Base-by-base conservation (phyloP, 441 rosid genomes). In the Pelargonium myrrhifolium region DNA sequence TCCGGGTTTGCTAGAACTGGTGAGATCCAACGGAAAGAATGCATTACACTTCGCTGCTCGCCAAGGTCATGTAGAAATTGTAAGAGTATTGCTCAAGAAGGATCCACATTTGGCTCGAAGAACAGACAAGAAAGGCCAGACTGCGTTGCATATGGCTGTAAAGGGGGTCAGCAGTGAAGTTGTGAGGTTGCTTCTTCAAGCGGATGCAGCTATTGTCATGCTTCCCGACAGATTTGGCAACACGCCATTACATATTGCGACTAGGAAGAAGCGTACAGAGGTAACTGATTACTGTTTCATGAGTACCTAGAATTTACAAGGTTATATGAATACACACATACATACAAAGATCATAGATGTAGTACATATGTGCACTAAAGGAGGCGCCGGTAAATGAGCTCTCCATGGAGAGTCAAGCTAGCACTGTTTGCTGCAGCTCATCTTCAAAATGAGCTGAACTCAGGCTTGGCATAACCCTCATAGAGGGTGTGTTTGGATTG, bases 91-190 rank as follows among this genome's bases (percentile, higher is more conserved):
- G 73, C 89, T 93, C 0, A 76, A 77, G 40, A 76, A 73, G 77
- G 93, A 89, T 75, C 87, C 93, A 1, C 91, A 85, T 24, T 74
- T 90, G 51, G 93, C 97, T 5, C 81, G 91, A 65, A 72, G 87
- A 67, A 89, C 92, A 35, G 96, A 93, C 71, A 93, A 89, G 85
- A 93, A 93, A 71, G 96, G 89, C 6, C 97, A 93, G 74, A 93
- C 97, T 18, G 85, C 98, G 31, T 75, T 93, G 72, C 97, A 93
- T 69, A 93, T 89, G 96, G 94, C 96, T 65, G 97, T 89, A 35
- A 90, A 93, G 80, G 97, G 96, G 11, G 71, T 78, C 49, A 86
- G 82, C 79, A 62, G 74, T 68, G 72, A 78, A 49, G 94, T 84
- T 15, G 98, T 89, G 65, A 79, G 77, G 80, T 75, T 80, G 76